These are phyloP conservation scores for Durusdinium trenchii DNA, from an alignment of 73 alveolate genomes.

Conservation along the genomic window DNA sequence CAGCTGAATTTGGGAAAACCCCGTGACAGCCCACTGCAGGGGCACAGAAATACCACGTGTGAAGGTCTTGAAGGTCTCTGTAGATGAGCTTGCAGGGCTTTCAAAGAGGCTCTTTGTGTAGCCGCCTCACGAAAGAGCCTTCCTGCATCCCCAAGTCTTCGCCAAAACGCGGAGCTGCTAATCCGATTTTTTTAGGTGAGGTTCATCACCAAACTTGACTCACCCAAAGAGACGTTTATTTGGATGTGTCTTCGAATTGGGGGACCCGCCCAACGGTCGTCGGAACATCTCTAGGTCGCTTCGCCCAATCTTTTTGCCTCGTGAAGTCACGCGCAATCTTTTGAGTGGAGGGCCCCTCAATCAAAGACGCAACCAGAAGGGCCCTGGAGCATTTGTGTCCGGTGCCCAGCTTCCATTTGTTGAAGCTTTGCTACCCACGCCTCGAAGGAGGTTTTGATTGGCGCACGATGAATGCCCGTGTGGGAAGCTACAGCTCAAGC, in stretches of 20 bases:
- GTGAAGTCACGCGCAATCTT: conserved; percentile 21
- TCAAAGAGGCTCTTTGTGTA: conserved; percentile 65
- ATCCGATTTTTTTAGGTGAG: no score
- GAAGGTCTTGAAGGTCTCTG: conserved; percentile 54
- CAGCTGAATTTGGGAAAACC: conserved; percentile 70
- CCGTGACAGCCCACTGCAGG: conserved; percentile 73
- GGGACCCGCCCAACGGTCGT: no score
- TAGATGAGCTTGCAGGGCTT: conserved; percentile 62
- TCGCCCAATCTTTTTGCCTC: no score
- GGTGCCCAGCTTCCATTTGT: conserved; percentile 22
- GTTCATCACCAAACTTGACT: no score
- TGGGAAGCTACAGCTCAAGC: conserved; percentile 4
- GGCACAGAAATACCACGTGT: conserved; percentile 17
- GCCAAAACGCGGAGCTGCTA: conserved; percentile 48
- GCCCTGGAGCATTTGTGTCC: neutral
- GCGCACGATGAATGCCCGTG: conserved; percentile 60
- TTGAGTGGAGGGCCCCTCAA: neutral
- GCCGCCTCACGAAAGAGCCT: conserved; percentile 93
- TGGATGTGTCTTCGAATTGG: no score
- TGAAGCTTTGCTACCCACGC: conserved; percentile 9
- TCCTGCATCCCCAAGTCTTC: neutral
- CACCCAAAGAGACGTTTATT: no score
- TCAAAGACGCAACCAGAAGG: neutral
- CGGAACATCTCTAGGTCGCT: no score
- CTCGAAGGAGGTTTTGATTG: conserved; percentile 73